Evolutionary conservation across 176 grass and related monocot species (phyloP), one percentile per base, ranked within the genome.

Genomic region (Secale cereale): DNA sequence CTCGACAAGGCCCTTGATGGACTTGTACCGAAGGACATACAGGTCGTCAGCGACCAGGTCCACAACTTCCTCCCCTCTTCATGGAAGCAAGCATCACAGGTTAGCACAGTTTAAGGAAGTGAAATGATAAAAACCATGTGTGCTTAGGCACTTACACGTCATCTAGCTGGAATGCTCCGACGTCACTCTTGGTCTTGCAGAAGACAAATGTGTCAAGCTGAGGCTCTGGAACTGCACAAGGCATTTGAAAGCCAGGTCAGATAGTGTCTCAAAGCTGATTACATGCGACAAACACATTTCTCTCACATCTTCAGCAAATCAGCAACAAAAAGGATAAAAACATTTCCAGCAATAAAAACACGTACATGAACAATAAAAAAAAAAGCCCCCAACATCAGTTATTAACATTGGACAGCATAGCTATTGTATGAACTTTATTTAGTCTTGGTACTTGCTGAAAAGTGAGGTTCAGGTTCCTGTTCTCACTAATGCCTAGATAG

Each of bases 111-210:
- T 65, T 3, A 22, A 85, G 61, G 19, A 17, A 29, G 32, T 32
- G 45, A 11, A 40, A 22, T 31, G 10, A 59, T 25, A 30, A 94
- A 32, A 37, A 28, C 26, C 76, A 76, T 68, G 22, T 70, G 70
- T 29, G 16, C 45, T 29, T 46, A 2, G 31, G 59, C 59, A 81
- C 80, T 95, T 95, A 95, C 96, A 76, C 86, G 61, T 99, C 91
- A 88, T 99, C 97, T 50, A 99, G 90, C 82, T 98, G 96, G 86
- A 98, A 92, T 70, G 96, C 93, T 74, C 97, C 97, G 33, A 99
- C 88, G 3, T 91, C 90, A 26, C 76, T 88, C 86, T 96, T 99
- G 17, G 97, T 91, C 82, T 99, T 99, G 86, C 93, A 98, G 78
- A 99, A 99, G 36, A 99, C 91, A 39, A 98, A 96, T 0, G 97